Evolutionary conservation across 2,329 filamentous ascomycete species (phyloP).

Genomic region (Aspergillus pseudoglaucus): DNA sequence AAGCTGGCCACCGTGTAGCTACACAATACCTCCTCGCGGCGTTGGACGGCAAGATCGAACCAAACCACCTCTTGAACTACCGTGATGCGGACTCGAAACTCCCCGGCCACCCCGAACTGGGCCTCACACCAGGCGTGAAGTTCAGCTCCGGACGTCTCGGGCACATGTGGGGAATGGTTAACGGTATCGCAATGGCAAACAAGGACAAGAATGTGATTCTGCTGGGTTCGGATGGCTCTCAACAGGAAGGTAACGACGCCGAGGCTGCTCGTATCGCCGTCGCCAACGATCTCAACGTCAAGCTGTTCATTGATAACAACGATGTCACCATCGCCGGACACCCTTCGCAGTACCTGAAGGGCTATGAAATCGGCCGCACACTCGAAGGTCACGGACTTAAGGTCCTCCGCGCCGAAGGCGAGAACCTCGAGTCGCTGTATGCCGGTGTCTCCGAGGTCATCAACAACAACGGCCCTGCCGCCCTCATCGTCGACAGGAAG

Average conservation of each 20-base stretch:
- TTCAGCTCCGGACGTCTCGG: conserved; percentile 37
- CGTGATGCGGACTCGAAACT: conserved; percentile 36
- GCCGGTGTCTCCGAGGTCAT: conserved; percentile 25
- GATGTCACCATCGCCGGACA: conserved; percentile 38
- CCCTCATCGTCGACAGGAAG: conserved; percentile 24
- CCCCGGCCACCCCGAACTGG: conserved; percentile 35
- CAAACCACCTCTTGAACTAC: conserved; percentile 37
- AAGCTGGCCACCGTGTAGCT: conserved; percentile 36
- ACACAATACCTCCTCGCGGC: conserved; percentile 36
- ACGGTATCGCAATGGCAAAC: conserved; percentile 34
- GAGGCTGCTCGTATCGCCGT: conserved; percentile 35
- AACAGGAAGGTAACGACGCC: conserved; percentile 38
- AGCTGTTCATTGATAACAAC: conserved; percentile 36
- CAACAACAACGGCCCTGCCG: conserved; percentile 28
- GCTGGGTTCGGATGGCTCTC: conserved; percentile 36
- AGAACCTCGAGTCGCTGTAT: conserved; percentile 33
- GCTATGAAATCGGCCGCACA: conserved; percentile 27
- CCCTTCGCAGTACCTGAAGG: conserved; percentile 34
- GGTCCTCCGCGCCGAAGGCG: conserved; percentile 30
- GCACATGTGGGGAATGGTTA: conserved; percentile 36
- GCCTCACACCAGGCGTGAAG: conserved; percentile 33
- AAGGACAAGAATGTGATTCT: conserved; percentile 31
- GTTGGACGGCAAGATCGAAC: conserved; percentile 29
- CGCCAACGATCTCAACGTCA: conserved; percentile 31
- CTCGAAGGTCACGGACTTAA: conserved; percentile 33